Conservation (phyloP, 352 stramenopile species). For the Salisapilia sapeloensis region DNA sequence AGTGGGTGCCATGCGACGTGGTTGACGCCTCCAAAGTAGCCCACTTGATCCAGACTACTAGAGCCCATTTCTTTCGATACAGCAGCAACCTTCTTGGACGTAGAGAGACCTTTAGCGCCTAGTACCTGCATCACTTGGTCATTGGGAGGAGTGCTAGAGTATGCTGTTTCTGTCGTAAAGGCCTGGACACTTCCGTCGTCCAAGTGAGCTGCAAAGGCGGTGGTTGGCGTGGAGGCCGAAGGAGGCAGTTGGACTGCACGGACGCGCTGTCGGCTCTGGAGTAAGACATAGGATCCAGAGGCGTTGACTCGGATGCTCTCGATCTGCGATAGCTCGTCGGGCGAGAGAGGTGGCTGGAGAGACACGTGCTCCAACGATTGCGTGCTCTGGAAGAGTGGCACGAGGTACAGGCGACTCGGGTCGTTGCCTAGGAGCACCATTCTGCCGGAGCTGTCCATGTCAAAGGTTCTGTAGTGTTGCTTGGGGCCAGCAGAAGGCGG, state of each 20-base stretch:
- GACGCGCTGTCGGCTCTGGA: slow-evolving; percentile 37
- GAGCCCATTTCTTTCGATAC: slow-evolving; percentile 38
- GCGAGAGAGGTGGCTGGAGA: slow-evolving; percentile 34
- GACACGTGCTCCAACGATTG: slow-evolving; percentile 22
- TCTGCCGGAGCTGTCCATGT: slow-evolving; percentile 32
- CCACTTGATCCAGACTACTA: slow-evolving; percentile 25
- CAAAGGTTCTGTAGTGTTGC: slow-evolving; percentile 41
- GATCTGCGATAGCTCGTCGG: slow-evolving; percentile 22
- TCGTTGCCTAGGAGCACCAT: slow-evolving; percentile 30
- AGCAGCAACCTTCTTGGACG: slow-evolving; percentile 11
- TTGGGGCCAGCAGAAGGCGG: slow-evolving; percentile 34
- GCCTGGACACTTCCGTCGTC: slow-evolving; percentile 15
- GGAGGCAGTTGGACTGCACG: slow-evolving; percentile 34
- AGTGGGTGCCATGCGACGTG: slow-evolving; percentile 56
- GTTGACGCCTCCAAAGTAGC: slow-evolving; percentile 31
- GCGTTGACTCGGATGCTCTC: slow-evolving; percentile 46
- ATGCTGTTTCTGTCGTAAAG: slow-evolving; percentile 6
- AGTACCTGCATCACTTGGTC: slow-evolving; percentile 11
- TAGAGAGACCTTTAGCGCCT: not conserved
- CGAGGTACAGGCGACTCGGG: slow-evolving; percentile 23
- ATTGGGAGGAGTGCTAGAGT: slow-evolving; percentile 7
- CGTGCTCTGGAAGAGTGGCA: slow-evolving; percentile 28
- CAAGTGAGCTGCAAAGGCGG: slow-evolving; percentile 22
- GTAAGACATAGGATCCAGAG: slow-evolving; percentile 25
- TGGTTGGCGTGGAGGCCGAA: slow-evolving; percentile 2